Percentiles rank a stretch among this genome's conserved stretches.
These are phyloP conservation scores for Pleurotus tuoliensis DNA, from an alignment of 768 basidiomycete genomes.

Conservation along the genomic window DNA sequence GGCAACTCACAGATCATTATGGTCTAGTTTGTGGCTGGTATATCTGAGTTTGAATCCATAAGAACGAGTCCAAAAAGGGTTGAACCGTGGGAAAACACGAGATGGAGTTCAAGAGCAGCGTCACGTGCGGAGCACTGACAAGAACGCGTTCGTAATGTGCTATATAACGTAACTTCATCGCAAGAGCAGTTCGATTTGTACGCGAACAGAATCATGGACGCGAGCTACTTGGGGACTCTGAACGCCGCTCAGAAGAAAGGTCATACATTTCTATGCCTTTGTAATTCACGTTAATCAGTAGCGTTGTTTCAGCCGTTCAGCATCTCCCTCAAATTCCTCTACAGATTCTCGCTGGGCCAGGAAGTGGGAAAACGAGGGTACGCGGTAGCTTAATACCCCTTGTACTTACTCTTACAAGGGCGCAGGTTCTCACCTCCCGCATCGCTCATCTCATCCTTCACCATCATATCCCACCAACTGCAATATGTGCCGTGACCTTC, in stretches of 20 bases:
- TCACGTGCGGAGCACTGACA: too few species aligned
- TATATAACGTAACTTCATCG: too few species aligned
- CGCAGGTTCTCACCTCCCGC: slow-evolving; percentile 59
- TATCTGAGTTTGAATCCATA: too few species aligned
- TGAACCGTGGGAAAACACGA: too few species aligned
- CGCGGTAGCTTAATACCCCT: background rate
- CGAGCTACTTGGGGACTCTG: slow-evolving; percentile 18
- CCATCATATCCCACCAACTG: slow-evolving; percentile 45
- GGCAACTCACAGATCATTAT: too few species aligned
- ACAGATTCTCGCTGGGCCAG: slow-evolving; percentile 81
- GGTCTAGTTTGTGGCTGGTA: too few species aligned
- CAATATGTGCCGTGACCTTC: slow-evolving; percentile 80
- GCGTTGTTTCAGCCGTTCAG: slow-evolving; percentile 49
- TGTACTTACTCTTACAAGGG: background rate
- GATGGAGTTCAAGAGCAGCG: too few species aligned
- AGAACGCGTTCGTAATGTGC: too few species aligned
- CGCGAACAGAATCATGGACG: background rate
- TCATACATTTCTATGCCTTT: slow-evolving; percentile 9
- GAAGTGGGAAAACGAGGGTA: slow-evolving; percentile 68
- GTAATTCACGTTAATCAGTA: background rate
- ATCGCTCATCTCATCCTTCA: slow-evolving; percentile 62
- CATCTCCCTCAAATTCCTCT: slow-evolving; percentile 59
- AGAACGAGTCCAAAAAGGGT: too few species aligned
- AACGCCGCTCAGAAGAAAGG: slow-evolving; percentile 39
- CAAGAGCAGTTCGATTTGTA: background rate